Percentiles rank a stretch among this genome's conserved stretches.
phyloP scores from a whole-genome alignment of 768 basidiomycete genomes.

The Boletus patriciae region DNA sequence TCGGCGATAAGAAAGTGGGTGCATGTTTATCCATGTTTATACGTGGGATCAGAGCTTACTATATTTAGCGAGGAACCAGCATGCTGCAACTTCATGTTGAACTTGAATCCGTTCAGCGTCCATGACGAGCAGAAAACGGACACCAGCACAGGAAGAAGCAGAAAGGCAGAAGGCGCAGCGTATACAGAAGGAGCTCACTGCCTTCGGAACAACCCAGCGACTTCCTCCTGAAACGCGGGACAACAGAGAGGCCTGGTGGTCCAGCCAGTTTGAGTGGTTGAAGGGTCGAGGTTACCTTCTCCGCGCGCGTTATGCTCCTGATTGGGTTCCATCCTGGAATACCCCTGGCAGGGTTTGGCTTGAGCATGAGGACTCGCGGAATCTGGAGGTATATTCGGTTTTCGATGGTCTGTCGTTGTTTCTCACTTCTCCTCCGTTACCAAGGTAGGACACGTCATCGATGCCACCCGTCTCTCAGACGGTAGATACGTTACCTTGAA shows the following conservation, averaged over 20 bases:
- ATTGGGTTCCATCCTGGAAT: conserved; percentile 13
- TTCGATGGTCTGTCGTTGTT: neutral
- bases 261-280: neutral
- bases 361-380: neutral
- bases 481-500: conserved; percentile 34
- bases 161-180: neutral
- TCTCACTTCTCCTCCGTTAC: neutral
- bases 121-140: conserved; percentile 2
- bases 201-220: neutral
- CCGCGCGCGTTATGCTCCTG: conserved; percentile 10
- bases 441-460: conserved; percentile 14
- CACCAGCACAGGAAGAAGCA: neutral
- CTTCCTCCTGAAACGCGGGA: conserved; percentile 1
- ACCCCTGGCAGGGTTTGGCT: neutral
- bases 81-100: neutral
- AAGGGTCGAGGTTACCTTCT: conserved; percentile 7
- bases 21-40: no score
- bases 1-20: no score
- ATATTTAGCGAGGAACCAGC: neutral
- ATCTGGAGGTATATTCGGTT: conserved; percentile 8
- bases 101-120: neutral
- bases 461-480: conserved; percentile 31
- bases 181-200: conserved; percentile 1
- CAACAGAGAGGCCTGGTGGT: conserved; percentile 2
- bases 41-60: neutral